A percentile compares a stretch with the other conserved stretches of the same genome.
Conservation (phyloP, 1,139 yeast species). For the Hanseniaspora gamundiae region DNA sequence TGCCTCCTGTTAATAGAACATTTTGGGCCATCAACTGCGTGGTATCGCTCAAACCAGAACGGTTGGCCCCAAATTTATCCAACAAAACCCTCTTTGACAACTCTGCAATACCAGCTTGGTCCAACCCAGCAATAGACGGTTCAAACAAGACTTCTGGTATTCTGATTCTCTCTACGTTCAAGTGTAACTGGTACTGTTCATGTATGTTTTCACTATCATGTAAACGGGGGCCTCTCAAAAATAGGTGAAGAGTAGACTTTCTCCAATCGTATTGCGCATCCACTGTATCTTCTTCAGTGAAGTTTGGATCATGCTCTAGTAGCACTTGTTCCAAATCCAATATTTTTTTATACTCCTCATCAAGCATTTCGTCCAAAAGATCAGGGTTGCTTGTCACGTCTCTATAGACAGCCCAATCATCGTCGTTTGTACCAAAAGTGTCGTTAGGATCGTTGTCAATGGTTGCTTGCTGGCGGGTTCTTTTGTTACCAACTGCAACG, state of each 20-base stretch:
- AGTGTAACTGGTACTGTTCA: slow-evolving; percentile 76
- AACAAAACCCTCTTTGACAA: slow-evolving; percentile 55
- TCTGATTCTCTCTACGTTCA: slow-evolving; percentile 81
- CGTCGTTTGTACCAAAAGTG: slow-evolving; percentile 92
- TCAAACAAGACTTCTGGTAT: slow-evolving; percentile 89
- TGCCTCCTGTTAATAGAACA: slow-evolving; percentile 81
- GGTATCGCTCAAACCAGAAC: slow-evolving; percentile 25
- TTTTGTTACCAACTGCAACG: slow-evolving; percentile 30
- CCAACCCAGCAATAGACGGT: slow-evolving; percentile 91
- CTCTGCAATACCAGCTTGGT: slow-evolving; percentile 86
- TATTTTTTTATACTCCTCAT: slow-evolving; percentile 52
- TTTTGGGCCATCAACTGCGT: slow-evolving; percentile 35
- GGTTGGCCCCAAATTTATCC: slow-evolving; percentile 49
- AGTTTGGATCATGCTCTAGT: slow-evolving; percentile 70
- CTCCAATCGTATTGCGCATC: slow-evolving; percentile 84
- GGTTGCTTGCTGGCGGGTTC: slow-evolving; percentile 48
- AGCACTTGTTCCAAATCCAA: slow-evolving; percentile 60
- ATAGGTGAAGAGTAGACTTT: slow-evolving; percentile 66
- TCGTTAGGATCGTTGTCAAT: slow-evolving; percentile 89
- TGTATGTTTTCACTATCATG: slow-evolving; percentile 51
- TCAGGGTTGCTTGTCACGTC: slow-evolving; percentile 68
- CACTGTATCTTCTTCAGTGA: slow-evolving; percentile 72
- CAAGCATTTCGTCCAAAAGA: slow-evolving; percentile 52
- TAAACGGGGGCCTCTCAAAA: slow-evolving; percentile 78
- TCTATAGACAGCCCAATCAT: slow-evolving; percentile 87